Percentiles rank a stretch among this genome's conserved stretches.
Evolutionary conservation across 1,284 basidiomycete genomes (phyloP).

Genomic region (Moesziomyces globuligerus): DNA sequence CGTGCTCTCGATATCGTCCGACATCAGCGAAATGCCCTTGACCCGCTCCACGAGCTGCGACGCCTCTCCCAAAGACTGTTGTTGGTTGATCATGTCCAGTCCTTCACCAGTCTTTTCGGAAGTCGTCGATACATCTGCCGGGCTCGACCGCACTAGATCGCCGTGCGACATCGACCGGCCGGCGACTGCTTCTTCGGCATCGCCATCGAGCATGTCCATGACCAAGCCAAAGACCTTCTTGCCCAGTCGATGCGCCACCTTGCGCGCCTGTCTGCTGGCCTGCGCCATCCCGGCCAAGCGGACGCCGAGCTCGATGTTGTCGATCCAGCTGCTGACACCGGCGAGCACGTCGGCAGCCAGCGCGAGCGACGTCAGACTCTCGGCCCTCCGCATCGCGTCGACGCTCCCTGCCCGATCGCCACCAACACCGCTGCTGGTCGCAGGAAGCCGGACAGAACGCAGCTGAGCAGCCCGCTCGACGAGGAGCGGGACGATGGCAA

Average conservation of each 20-base stretch:
- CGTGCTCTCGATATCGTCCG: constrained; percentile 9
- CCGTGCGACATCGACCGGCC: not conserved
- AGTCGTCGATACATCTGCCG: too few relatives aligned
- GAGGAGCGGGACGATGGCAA: constrained; percentile 13
- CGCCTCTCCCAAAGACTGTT: not conserved
- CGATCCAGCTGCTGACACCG: constrained; percentile 37
- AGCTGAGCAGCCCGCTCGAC: constrained; percentile 10
- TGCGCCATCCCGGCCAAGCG: constrained; percentile 6
- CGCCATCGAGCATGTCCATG: constrained; percentile 46
- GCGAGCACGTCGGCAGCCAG: constrained; percentile 42
- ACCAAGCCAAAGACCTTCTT: constrained; percentile 31
- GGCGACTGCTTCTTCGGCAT: constrained; percentile 36
- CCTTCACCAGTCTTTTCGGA: not conserved
- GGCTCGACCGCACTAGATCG: not conserved
- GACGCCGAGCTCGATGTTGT: constrained; percentile 26
- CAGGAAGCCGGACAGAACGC: constrained; percentile 6
- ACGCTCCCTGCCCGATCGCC: not conserved
- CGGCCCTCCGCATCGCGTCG: not conserved
- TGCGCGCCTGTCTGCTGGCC: constrained; percentile 36
- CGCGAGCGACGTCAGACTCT: constrained; percentile 32
- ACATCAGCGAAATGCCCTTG: constrained; percentile 26
- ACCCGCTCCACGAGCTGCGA: constrained; percentile 28
- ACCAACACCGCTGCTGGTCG: not conserved
- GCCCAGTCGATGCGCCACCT: constrained; percentile 47
- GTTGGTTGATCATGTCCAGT: not conserved